These are phyloP conservation scores for Penicillium roqueforti DNA, from an alignment of 495 filamentous ascomycete species.

Conservation along the genomic window DNA sequence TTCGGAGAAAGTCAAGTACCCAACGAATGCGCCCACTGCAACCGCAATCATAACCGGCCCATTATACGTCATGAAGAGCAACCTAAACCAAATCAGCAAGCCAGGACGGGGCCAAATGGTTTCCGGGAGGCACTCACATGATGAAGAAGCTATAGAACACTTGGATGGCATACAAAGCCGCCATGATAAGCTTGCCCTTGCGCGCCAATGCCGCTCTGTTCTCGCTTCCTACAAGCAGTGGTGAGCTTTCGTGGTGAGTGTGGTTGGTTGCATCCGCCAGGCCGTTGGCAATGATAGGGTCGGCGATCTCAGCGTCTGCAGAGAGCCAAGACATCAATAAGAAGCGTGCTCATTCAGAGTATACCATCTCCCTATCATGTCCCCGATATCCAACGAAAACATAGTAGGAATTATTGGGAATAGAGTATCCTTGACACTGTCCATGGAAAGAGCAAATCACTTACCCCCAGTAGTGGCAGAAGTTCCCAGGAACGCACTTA, in stretches of 20 bases:
- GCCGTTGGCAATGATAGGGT: slow-evolving; percentile 28
- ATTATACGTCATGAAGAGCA: slow-evolving; percentile 99
- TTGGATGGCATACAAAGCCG: slow-evolving; percentile 82
- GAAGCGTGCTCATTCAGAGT: slow-evolving; percentile 21
- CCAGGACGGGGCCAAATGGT: not conserved
- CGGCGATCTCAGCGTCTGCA: slow-evolving; percentile 47
- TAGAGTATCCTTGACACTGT: not conserved
- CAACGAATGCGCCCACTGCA: slow-evolving; percentile 81
- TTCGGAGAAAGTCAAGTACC: slow-evolving; percentile 77
- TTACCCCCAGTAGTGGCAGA: slow-evolving; percentile 34
- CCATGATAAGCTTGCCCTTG: slow-evolving; percentile 70
- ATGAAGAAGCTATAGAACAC: slow-evolving; percentile 99
- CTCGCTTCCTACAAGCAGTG: slow-evolving; percentile 60
- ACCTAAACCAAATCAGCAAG: slow-evolving; percentile 51
- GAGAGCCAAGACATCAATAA: slow-evolving; percentile 33
- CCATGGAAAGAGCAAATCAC: slow-evolving; percentile 41
- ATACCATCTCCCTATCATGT: slow-evolving; percentile 7
- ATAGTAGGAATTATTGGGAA: not conserved
- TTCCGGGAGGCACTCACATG: slow-evolving; percentile 66
- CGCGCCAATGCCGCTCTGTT: slow-evolving; percentile 42
- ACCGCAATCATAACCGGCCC: slow-evolving; percentile 94
- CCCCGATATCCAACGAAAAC: not conserved
- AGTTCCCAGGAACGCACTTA: slow-evolving; percentile 41
- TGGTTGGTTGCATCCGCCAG: slow-evolving; percentile 15
- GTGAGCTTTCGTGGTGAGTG: slow-evolving; percentile 60